Evolutionary conservation across 805 yeast genomes (phyloP).

Genomic region (Lachancea lanzarotensis): DNA sequence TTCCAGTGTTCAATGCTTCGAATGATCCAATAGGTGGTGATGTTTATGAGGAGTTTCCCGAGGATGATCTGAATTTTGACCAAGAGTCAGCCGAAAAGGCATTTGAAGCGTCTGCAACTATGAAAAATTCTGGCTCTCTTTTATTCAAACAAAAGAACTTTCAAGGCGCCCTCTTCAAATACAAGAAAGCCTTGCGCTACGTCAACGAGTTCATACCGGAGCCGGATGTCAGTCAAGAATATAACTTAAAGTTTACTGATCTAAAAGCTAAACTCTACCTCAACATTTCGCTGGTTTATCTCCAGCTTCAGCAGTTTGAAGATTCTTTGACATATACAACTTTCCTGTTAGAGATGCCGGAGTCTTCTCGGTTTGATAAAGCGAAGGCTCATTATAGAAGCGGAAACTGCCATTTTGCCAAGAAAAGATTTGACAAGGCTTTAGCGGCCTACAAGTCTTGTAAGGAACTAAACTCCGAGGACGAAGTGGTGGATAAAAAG

Average conservation of each 20-base stretch:
- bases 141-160: conserved; percentile 49
- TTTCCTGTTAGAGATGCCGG: conserved; percentile 48
- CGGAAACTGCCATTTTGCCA: conserved; percentile 40
- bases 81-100: conserved; percentile 51
- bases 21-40: conserved; percentile 61
- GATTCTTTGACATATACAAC: conserved; percentile 48
- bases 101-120: conserved; percentile 43
- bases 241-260: conserved; percentile 42
- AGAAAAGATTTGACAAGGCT: conserved; percentile 46
- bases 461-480: conserved; percentile 39
- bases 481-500: conserved; percentile 43
- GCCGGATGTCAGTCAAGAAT: conserved; percentile 49
- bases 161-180: conserved; percentile 53
- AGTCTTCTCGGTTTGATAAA: conserved; percentile 34
- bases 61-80: conserved; percentile 56
- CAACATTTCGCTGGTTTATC: conserved; percentile 52
- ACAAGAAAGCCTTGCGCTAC: conserved; percentile 59
- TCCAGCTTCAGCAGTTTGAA: conserved; percentile 44
- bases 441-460: conserved; percentile 42
- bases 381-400: conserved; percentile 57
- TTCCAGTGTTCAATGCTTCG: conserved; percentile 61
- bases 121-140: conserved; percentile 62
- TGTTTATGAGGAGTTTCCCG: conserved; percentile 69
- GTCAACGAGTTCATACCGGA: conserved; percentile 71
- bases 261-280: conserved; percentile 37